Evolutionary conservation across 768 basidiomycete species (phyloP).

Genomic region (Tremella yokohamensis): DNA sequence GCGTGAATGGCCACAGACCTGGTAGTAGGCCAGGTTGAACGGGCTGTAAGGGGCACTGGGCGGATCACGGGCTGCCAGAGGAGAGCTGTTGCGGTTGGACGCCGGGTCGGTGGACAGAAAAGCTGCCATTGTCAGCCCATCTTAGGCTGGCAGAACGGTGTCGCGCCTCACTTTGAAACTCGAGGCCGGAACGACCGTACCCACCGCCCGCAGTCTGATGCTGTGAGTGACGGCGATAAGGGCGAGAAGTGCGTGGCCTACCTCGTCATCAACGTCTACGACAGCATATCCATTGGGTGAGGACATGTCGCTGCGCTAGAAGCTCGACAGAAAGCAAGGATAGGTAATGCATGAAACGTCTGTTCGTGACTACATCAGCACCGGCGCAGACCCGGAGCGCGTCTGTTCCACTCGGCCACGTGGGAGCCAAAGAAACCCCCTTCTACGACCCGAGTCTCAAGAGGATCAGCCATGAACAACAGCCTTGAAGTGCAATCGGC

Average conservation of each 20-base stretch:
- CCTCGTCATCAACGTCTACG: slow-evolving; percentile 50
- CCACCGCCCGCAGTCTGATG: neutral
- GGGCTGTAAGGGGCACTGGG: slow-evolving; percentile 42
- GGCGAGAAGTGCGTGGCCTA: slow-evolving; percentile 14
- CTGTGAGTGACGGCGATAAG: neutral
- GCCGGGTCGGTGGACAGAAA: slow-evolving; percentile 26
- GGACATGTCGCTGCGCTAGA: slow-evolving; percentile 17
- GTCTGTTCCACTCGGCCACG: too few species aligned
- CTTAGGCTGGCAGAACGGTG: slow-evolving; percentile 9
- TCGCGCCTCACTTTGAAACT: slow-evolving; percentile 44
- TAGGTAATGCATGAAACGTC: too few species aligned
- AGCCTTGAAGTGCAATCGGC: too few species aligned
- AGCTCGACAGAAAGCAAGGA: neutral
- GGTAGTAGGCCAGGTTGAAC: slow-evolving; percentile 49
- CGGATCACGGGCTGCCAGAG: slow-evolving; percentile 1
- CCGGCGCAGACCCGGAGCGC: too few species aligned
- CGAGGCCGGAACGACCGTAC: slow-evolving; percentile 22
- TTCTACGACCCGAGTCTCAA: too few species aligned
- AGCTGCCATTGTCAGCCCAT: slow-evolving; percentile 12
- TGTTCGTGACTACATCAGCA: too few species aligned
- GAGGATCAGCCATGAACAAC: too few species aligned
- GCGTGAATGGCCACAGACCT: slow-evolving; percentile 25
- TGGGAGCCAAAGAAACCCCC: too few species aligned
- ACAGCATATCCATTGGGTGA: slow-evolving; percentile 44
- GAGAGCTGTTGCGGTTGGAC: slow-evolving; percentile 15